phyloP scores from a whole-genome alignment of 2,329 filamentous ascomycete genomes.

The Aspergillus oerlinghausenensis region DNA sequence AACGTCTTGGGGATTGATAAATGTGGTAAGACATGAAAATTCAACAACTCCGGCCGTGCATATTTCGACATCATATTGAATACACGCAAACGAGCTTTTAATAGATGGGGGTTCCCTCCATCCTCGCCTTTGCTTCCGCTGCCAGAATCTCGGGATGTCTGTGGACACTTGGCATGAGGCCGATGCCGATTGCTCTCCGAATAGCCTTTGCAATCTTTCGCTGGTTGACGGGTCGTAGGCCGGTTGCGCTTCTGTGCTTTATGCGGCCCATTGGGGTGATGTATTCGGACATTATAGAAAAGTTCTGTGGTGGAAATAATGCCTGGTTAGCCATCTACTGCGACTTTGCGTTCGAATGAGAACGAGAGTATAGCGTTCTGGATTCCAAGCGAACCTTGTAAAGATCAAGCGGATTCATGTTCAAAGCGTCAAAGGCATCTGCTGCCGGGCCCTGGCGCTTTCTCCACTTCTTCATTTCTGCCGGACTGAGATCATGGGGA shows the following conservation, averaged over 20 bases:
- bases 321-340: conserved; percentile 6
- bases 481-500: conserved; percentile 75
- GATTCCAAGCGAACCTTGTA: conserved; percentile 65
- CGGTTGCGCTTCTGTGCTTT: conserved; percentile 68
- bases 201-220: conserved; percentile 90
- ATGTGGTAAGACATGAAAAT: not conserved
- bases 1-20: not conserved
- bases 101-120: conserved; percentile 19
- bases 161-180: conserved; percentile 88
- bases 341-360: not conserved
- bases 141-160: conserved; percentile 76
- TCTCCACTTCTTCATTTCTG: conserved; percentile 79
- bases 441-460: conserved; percentile 49
- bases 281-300: conserved; percentile 84
- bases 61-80: not conserved
- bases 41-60: not conserved
- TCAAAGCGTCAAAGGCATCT: conserved; percentile 76
- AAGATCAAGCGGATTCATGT: conserved; percentile 73
- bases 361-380: not conserved
- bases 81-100: conserved; percentile 2
- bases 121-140: conserved; percentile 25
- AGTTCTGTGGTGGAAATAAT: conserved; percentile 60
- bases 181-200: conserved; percentile 79
- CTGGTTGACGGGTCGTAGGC: conserved; percentile 83
- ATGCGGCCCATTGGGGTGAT: conserved; percentile 83